Evolutionary conservation across 495 filamentous ascomycete species (phyloP).

Genomic region (Penicillium pulvis): DNA sequence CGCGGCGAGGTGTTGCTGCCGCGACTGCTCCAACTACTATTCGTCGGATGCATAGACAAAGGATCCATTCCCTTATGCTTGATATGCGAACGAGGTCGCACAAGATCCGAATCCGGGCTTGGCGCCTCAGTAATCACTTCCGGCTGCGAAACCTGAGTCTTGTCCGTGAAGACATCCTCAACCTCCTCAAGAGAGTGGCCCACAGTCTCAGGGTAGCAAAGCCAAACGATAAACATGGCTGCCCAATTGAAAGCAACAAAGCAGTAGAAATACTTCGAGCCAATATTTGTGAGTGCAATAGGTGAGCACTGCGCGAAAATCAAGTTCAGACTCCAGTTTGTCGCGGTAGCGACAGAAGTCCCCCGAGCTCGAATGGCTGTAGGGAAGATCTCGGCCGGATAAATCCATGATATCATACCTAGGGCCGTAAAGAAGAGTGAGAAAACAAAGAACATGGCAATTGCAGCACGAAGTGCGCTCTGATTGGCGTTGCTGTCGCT

Average conservation of each 20-base stretch:
- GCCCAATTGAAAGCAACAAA: constrained; percentile 56
- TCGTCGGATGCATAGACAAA: constrained; percentile 24
- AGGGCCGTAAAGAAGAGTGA: constrained; percentile 56
- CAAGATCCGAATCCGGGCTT: constrained; percentile 4
- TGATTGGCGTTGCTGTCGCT: constrained; percentile 29
- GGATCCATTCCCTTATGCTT: constrained; percentile 21
- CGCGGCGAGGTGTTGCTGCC: constrained; percentile 10
- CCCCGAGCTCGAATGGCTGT: constrained; percentile 55
- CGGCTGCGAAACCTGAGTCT: constrained; percentile 10
- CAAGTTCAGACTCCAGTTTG: constrained; percentile 57
- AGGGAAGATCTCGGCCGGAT: constrained; percentile 60
- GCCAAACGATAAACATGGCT: constrained; percentile 44
- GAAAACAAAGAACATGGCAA: constrained; percentile 61
- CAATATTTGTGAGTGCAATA: constrained; percentile 48
- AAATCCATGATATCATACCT: constrained; percentile 58
- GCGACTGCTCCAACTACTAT: constrained; percentile 18
- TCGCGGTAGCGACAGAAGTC: constrained; percentile 52
- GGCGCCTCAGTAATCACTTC: constrained; percentile 3
- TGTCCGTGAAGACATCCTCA: constrained; percentile 45
- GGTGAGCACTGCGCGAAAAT: constrained; percentile 59
- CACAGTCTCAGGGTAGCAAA: constrained; percentile 56
- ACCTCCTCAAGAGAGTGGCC: constrained; percentile 57
- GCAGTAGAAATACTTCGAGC: constrained; percentile 55
- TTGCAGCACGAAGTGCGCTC: constrained; percentile 52
- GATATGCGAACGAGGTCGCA: constrained; percentile 9